Evolutionary conservation across 768 basidiomycete genomes (phyloP), one percentile per base, ranked within the genome.

Genomic region (Suillus ampliporus): DNA sequence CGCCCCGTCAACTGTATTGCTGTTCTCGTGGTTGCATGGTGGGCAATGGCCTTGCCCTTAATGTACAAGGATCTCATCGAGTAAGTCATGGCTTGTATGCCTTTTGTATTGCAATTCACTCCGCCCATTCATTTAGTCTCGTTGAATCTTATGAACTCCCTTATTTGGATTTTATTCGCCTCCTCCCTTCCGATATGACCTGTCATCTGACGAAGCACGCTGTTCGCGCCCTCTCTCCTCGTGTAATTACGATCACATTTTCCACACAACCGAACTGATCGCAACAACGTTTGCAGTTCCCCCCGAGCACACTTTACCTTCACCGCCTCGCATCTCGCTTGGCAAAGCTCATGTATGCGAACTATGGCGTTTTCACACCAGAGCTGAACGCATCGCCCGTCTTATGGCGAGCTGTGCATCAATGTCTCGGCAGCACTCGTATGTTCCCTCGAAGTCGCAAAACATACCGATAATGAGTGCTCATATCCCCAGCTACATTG

Each of bases 131-230:
- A 61, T 38, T 57, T 43, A 96, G 94, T 58, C 73, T 89, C 61
- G 89, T 95, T 50, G 91, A 95, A 71, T 77, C 78, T 37, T 89
- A 91, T 69, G 80, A 87, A 40, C 80, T 97, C 44, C 94, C 94
- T 2, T 96, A 95, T 76, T 80, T 97, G 44, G 90, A 94, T 66
- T 83, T 86, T 37, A 74, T 86, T 37, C 83, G 85, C 35, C 69
- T 85, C 38, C 76, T 97, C 8, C 91, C 94, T 1, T 64, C 62
- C 35, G 78, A 76, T 19, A 84, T 96, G 83, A 80, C 80, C 2
- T 69, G 74, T 44, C 93, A 94, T 77, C 84, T 97, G 57, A 90
- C 89, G 35, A 89, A 89, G 74, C 84, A 91, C 63, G 85, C 82
- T 50, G 77, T 82, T 37, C 83, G 83, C 71, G 87, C 89, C 31